Evolutionary conservation across 2,329 filamentous ascomycete species (phyloP).

Genomic region (Colletotrichum aenigma): DNA sequence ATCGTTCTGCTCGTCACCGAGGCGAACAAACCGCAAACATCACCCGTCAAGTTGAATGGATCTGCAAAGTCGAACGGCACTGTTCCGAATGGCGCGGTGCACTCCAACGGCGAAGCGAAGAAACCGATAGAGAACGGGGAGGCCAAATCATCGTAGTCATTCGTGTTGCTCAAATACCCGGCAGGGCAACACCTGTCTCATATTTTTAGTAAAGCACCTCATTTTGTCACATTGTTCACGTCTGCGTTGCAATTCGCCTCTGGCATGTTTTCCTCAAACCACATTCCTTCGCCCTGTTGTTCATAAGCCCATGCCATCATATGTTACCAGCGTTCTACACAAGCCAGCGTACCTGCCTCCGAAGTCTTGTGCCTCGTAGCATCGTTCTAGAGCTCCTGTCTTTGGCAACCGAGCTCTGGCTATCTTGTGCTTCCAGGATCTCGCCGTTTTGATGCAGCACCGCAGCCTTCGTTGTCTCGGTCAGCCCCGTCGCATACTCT

Average conservation of each 20-base stretch:
- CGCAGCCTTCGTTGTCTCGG: neutral
- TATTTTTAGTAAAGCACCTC: neutral
- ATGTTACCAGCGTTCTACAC: neutral
- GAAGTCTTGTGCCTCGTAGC: neutral
- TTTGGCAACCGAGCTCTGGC: neutral
- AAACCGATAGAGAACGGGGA: neutral
- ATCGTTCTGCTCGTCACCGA: conserved; percentile 19
- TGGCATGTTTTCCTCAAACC: neutral
- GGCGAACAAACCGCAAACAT: neutral
- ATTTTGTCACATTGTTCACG: conserved; percentile 5
- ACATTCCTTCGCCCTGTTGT: neutral
- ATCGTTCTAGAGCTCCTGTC: neutral
- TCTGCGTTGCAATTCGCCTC: neutral
- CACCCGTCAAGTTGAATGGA: neutral
- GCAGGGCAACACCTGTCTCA: conserved; percentile 18
- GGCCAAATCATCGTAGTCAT: conserved; percentile 7
- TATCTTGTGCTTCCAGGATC: neutral
- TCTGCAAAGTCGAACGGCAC: neutral
- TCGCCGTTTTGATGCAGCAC: neutral
- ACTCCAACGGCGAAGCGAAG: neutral
- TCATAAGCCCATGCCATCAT: neutral
- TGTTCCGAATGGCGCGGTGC: neutral
- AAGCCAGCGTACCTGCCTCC: neutral
- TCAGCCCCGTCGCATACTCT: neutral
- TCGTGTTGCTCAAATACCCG: conserved; percentile 18